Conservation (phyloP, 495 filamentous ascomycete genomes). For the Daldinia grandis region DNA sequence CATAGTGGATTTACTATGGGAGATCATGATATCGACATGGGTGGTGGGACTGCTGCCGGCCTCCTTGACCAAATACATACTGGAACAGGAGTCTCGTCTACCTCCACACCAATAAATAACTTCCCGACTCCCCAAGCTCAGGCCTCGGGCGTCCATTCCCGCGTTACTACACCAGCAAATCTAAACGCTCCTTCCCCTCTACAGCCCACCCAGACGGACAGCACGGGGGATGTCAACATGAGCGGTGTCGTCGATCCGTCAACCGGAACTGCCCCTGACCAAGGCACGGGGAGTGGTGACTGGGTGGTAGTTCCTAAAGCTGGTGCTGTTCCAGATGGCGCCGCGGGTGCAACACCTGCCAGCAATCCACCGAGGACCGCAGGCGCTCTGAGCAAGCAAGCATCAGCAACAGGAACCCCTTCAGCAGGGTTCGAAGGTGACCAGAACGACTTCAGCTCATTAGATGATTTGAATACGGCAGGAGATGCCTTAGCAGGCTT, state of each 20-base stretch:
- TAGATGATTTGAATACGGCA: conserved; percentile 62
- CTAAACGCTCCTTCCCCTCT: conserved; percentile 49
- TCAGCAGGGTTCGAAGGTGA: conserved; percentile 51
- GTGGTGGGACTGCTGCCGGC: conserved; percentile 66
- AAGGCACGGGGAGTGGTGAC: conserved; percentile 57
- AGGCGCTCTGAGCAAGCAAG: conserved; percentile 46
- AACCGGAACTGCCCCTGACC: conserved; percentile 47
- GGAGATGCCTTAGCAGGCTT: conserved; percentile 59
- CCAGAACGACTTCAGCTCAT: conserved; percentile 61
- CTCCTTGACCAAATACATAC: conserved; percentile 71
- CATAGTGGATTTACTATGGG: conserved; percentile 61
- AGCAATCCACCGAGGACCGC: conserved; percentile 21
- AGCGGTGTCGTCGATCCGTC: conserved; percentile 38
- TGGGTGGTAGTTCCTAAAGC: conserved; percentile 65
- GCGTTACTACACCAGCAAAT: conserved; percentile 57
- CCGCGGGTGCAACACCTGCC: conserved; percentile 24
- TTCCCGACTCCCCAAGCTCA: conserved; percentile 57
- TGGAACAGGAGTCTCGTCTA: conserved; percentile 61
- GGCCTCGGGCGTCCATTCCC: conserved; percentile 53
- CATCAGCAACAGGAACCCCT: conserved; percentile 53
- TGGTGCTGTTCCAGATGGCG: conserved; percentile 46
- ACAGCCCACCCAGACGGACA: conserved; percentile 31
- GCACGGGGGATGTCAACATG: conserved; percentile 49
- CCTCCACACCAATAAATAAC: conserved; percentile 58
- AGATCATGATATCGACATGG: conserved; percentile 73